phyloP scores from a whole-genome alignment of 208 protist genomes.

The Acanthamoeba sp. region DNA sequence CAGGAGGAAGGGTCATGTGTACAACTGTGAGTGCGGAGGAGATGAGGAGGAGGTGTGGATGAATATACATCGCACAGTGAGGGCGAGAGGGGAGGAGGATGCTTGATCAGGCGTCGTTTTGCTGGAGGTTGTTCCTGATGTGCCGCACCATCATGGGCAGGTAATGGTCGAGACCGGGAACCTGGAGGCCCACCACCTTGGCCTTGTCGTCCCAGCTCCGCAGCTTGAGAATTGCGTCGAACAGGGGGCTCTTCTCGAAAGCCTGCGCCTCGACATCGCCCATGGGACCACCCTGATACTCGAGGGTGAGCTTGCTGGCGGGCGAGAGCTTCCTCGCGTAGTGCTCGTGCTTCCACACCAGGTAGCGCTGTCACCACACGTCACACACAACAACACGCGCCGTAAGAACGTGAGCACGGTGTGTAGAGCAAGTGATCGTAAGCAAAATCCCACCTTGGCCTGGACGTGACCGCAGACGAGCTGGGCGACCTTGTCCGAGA shows the following conservation, averaged over 20 bases:
- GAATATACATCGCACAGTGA: too few species aligned
- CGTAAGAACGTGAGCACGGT: not conserved
- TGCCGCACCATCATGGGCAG: slow-evolving; percentile 55
- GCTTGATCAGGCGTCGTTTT: not conserved
- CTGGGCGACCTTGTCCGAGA: slow-evolving; percentile 37
- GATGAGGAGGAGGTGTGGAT: too few species aligned
- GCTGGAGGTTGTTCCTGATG: slow-evolving; percentile 15
- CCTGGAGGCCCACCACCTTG: slow-evolving; percentile 57
- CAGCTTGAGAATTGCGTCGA: slow-evolving; percentile 63
- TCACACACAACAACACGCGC: too few species aligned
- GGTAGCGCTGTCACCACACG: not conserved
- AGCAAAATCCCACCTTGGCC: slow-evolving; percentile 21
- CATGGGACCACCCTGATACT: slow-evolving; percentile 71
- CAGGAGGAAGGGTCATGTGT: too few species aligned
- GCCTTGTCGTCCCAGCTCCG: slow-evolving; percentile 73
- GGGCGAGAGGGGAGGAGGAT: too few species aligned
- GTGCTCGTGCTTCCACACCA: slow-evolving; percentile 48
- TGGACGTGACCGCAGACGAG: slow-evolving; percentile 53
- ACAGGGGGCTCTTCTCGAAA: slow-evolving; percentile 49
- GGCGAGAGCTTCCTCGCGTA: slow-evolving; percentile 60
- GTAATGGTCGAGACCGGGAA: slow-evolving; percentile 47
- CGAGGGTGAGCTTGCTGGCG: slow-evolving; percentile 65
- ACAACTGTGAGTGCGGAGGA: too few species aligned
- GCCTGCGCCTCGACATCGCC: slow-evolving; percentile 5
- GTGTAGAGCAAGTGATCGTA: not conserved